These are phyloP conservation scores for Yamadazyma diospyri DNA, from an alignment of 1,139 yeast genomes.

Conservation along the genomic window DNA sequence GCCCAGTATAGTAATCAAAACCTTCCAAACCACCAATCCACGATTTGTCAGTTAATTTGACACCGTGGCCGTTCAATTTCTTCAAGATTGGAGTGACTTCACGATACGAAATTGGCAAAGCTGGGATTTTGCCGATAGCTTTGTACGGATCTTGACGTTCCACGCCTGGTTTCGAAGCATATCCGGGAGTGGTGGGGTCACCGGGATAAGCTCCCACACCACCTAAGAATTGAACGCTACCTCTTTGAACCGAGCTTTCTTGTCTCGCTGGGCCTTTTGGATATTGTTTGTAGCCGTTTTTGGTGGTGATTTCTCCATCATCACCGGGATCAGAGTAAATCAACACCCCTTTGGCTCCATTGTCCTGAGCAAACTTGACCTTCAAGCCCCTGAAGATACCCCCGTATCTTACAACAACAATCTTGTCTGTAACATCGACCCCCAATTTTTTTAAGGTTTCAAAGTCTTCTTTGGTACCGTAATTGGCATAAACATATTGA, in stretches of 20 bases:
- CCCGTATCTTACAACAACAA: conserved; percentile 42
- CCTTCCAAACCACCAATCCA: conserved; percentile 46
- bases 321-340: conserved; percentile 46
- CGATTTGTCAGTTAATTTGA: conserved; percentile 20
- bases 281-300: conserved; percentile 42
- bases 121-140: conserved; percentile 46
- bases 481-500: conserved; percentile 41
- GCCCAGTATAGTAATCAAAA: conserved; percentile 41
- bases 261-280: conserved; percentile 49
- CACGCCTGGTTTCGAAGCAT: conserved; percentile 61
- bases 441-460: conserved; percentile 28
- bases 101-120: conserved; percentile 43
- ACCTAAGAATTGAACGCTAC: conserved; percentile 77
- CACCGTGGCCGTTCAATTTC: conserved; percentile 41
- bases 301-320: conserved; percentile 40
- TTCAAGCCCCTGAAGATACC: conserved; percentile 42
- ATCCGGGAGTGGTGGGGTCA: conserved; percentile 88
- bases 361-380: conserved; percentile 48
- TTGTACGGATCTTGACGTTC: conserved; percentile 39
- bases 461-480: conserved; percentile 39
- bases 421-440: conserved; percentile 39
- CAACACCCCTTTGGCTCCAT: conserved; percentile 43
- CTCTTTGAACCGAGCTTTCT: conserved; percentile 66
- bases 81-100: conserved; percentile 45
- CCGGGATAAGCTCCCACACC: conserved; percentile 63